Conservation (phyloP, 371 early-diverging fungal genomes). For the Fennellomyces sp. region DNA sequence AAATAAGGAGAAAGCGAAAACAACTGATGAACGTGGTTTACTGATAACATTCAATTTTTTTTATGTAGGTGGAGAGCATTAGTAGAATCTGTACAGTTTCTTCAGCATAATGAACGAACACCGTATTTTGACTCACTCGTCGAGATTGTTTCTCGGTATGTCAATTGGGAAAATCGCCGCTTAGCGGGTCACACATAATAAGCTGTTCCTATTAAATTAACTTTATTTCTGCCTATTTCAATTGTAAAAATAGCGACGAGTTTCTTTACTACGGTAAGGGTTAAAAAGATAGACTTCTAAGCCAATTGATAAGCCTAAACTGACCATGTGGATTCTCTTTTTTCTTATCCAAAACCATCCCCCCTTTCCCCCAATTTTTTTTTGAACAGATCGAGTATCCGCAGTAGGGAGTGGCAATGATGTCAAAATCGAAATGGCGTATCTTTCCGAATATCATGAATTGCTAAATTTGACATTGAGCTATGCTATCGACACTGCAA, state of each 20-base stretch:
- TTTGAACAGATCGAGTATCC: slow-evolving; percentile 8
- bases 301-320: slow-evolving; percentile 1
- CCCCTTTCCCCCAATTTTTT: background rate
- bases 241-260: slow-evolving; percentile 7
- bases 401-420: background rate
- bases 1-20: too few relatives aligned
- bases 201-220: background rate
- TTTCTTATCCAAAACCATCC: slow-evolving; percentile 1
- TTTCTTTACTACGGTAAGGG: slow-evolving; percentile 16
- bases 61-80: slow-evolving; percentile 21
- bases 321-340: background rate
- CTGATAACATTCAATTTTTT: background rate
- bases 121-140: slow-evolving; percentile 17
- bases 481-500: slow-evolving; percentile 47
- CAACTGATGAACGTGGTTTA: background rate
- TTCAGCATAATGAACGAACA: slow-evolving; percentile 8
- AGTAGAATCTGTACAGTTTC: slow-evolving; percentile 8
- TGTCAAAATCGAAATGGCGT: background rate
- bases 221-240: slow-evolving; percentile 1
- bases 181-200: too few relatives aligned
- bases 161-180: background rate
- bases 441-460: slow-evolving; percentile 18
- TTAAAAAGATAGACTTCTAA: background rate
- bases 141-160: slow-evolving; percentile 20
- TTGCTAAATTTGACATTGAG: slow-evolving; percentile 30